These are phyloP conservation scores for Globisporangium acanthophoron DNA, from an alignment of 352 stramenopile genomes.

Conservation along the genomic window DNA sequence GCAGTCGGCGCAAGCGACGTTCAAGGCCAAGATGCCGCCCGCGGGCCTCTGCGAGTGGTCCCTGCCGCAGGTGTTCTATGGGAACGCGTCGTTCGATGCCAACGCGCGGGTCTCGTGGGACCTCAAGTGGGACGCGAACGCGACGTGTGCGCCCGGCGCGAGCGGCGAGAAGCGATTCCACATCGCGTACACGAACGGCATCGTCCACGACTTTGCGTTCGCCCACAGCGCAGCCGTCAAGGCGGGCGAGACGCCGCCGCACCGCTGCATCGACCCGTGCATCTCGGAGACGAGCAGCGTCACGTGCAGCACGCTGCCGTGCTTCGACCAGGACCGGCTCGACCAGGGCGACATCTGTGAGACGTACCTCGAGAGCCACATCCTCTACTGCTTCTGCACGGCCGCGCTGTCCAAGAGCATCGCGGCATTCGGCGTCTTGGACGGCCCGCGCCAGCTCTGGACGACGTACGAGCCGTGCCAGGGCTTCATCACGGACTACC, in stretches of 20 bases:
- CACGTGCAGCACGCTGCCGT: conserved; percentile 58
- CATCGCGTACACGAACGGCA: conserved; percentile 62
- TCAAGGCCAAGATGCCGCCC: conserved; percentile 63
- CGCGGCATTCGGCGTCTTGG: conserved; percentile 32
- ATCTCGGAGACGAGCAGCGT: conserved; percentile 44
- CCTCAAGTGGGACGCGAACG: conserved; percentile 49
- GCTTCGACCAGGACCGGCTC: conserved; percentile 40
- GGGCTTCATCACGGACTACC: conserved; percentile 61
- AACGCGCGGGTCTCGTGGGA: conserved; percentile 27
- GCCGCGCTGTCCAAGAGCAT: conserved; percentile 44
- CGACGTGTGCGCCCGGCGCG: conserved; percentile 26
- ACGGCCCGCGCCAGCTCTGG: conserved; percentile 55
- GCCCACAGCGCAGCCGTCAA: neutral
- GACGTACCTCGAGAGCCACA: conserved; percentile 52
- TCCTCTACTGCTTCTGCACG: conserved; percentile 74
- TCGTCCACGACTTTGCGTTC: conserved; percentile 31
- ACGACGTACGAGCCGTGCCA: conserved; percentile 43
- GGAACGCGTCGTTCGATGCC: conserved; percentile 17
- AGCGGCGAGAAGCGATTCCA: conserved; percentile 33
- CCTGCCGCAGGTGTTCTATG: conserved; percentile 61
- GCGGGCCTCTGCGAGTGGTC: conserved; percentile 50
- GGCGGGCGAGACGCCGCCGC: conserved; percentile 3
- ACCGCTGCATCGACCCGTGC: conserved; percentile 51
- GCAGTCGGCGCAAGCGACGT: conserved; percentile 60
- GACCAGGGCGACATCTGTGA: conserved; percentile 39